Evolutionary conservation across 2,329 filamentous ascomycete genomes (phyloP).

Genomic region (Monilinia fructigena): DNA sequence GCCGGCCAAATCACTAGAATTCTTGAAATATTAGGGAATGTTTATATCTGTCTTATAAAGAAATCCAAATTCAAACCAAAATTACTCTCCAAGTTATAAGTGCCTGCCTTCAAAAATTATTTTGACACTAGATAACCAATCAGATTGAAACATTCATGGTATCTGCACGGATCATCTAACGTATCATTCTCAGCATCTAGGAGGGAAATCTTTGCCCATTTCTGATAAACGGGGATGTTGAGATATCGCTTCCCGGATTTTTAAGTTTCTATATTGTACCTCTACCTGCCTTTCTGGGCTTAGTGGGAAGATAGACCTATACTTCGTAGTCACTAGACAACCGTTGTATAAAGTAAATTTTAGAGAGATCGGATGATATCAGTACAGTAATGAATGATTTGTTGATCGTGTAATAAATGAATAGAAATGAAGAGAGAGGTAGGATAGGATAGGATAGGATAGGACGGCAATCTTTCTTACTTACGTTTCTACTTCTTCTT

Average conservation of each 20-base stretch:
- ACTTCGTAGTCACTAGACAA: not conserved
- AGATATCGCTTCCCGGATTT: slow-evolving; percentile 13
- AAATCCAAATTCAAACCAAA: too few relatives aligned
- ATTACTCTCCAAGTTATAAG: too few relatives aligned
- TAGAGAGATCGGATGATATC: not conserved
- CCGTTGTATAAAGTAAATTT: not conserved
- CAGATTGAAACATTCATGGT: too few relatives aligned
- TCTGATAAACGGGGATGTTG: slow-evolving; percentile 1
- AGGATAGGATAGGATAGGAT: slow-evolving; percentile 6
- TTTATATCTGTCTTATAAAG: too few relatives aligned
- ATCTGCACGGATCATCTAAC: too few relatives aligned
- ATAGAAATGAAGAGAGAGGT: not conserved
- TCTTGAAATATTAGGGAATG: too few relatives aligned
- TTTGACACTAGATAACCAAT: too few relatives aligned
- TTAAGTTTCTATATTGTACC: not conserved
- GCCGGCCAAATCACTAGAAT: too few relatives aligned
- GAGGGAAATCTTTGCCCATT: not conserved
- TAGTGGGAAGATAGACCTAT: not conserved
- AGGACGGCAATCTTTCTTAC: not conserved
- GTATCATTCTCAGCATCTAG: too few relatives aligned
- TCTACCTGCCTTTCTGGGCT: slow-evolving; percentile 12
- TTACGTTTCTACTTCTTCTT: too few relatives aligned
- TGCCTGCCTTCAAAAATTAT: too few relatives aligned
- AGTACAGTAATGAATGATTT: not conserved
- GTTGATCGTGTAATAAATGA: not conserved